A percentile compares a stretch with the other conserved stretches of the same genome.
phyloP scores from a whole-genome alignment of 805 yeast genomes.

The Kregervanrija pseudodelftensis region DNA sequence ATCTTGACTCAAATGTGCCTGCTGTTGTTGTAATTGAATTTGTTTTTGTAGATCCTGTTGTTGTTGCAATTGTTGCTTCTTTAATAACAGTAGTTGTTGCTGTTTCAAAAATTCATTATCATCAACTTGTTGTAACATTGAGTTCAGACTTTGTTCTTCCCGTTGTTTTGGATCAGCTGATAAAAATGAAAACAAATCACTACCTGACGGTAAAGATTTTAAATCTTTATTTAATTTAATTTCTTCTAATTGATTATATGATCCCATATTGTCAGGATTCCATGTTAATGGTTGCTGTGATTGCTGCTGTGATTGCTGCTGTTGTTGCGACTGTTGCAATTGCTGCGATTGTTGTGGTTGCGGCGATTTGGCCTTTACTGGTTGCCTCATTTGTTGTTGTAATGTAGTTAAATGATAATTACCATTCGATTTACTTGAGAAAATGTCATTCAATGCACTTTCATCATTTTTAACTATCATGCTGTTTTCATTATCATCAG shows the following conservation, averaged over 20 bases:
- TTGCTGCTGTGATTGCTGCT: no score
- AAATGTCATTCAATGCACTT: slow-evolving; percentile 28
- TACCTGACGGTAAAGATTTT: slow-evolving; percentile 3
- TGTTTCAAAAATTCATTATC: neutral
- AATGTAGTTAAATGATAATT: slow-evolving; percentile 13
- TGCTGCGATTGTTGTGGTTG: slow-evolving; percentile 1
- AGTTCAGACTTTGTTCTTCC: slow-evolving; percentile 13
- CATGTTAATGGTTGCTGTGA: slow-evolving; percentile 7
- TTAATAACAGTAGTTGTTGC: slow-evolving; percentile 1
- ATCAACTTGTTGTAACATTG: slow-evolving; percentile 6
- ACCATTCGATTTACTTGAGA: slow-evolving; percentile 13
- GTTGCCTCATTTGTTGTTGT: slow-evolving; percentile 18
- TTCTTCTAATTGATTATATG: slow-evolving; percentile 15
- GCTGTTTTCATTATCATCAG: neutral
- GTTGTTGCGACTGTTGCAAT: slow-evolving; percentile 9
- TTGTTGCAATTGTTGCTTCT: slow-evolving; percentile 12
- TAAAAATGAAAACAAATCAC: slow-evolving; percentile 10
- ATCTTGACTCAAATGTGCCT: neutral
- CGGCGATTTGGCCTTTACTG: slow-evolving; percentile 5
- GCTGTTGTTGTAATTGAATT: slow-evolving; percentile 14
- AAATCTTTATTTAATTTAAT: slow-evolving; percentile 13
- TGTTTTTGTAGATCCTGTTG: slow-evolving; percentile 17
- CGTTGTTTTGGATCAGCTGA: slow-evolving; percentile 9
- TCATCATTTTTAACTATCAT: neutral
- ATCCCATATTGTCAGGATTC: slow-evolving; percentile 17